Evolutionary conservation across 1,284 basidiomycete genomes (phyloP).

Genomic region (Trichosporon ovoides): DNA sequence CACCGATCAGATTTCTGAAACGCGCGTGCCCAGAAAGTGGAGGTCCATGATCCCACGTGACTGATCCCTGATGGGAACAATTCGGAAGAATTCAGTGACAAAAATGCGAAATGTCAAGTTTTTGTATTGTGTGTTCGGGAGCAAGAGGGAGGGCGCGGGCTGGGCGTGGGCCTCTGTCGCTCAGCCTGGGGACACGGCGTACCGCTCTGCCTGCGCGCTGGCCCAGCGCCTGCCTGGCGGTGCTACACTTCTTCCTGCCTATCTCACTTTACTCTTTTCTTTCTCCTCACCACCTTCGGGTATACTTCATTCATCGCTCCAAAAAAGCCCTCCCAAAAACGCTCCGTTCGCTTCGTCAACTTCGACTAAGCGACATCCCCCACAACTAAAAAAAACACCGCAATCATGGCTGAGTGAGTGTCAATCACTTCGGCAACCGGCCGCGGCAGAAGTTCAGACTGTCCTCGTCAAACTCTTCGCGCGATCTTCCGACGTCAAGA

Average conservation of each 20-base stretch:
- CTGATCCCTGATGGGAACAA: not conserved
- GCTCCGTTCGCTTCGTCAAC: constrained; percentile 34
- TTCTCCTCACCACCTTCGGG: constrained; percentile 25
- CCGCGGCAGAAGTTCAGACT: not conserved
- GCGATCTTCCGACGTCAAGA: too few relatives aligned
- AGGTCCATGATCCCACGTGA: not conserved
- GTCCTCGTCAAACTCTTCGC: too few relatives aligned
- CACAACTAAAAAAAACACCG: constrained; percentile 29
- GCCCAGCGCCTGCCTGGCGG: not conserved
- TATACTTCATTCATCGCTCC: constrained; percentile 19
- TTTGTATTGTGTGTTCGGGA: not conserved
- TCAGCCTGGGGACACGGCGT: not conserved
- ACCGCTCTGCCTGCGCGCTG: not conserved
- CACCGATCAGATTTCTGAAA: constrained; percentile 1
- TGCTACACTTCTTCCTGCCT: not conserved
- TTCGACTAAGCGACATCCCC: constrained; percentile 34
- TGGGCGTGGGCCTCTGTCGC: not conserved
- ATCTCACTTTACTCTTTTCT: constrained; percentile 21
- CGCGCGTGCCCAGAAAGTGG: not conserved
- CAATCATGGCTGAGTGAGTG: constrained; percentile 49
- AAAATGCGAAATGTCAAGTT: not conserved
- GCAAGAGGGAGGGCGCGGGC: not conserved
- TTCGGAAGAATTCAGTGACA: not conserved
- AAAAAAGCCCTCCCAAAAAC: constrained; percentile 15
- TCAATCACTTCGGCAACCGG: not conserved